Evolutionary conservation across 192 early-diverging fungal genomes (phyloP).

Genomic region (Gonapodya prolifera): DNA sequence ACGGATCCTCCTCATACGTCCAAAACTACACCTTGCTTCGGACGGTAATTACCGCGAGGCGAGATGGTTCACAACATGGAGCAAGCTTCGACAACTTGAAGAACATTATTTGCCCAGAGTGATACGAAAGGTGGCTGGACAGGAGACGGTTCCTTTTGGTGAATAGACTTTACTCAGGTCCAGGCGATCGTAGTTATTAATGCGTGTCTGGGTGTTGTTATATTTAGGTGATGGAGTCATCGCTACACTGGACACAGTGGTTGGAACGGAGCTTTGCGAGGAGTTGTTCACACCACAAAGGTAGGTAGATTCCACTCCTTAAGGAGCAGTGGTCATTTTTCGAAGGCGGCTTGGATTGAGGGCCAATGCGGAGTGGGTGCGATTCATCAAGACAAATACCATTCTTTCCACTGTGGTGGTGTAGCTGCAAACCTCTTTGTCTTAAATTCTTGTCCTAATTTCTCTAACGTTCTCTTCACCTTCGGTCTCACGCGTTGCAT

Average conservation of each 20-base stretch:
- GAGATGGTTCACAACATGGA: conserved; percentile 91
- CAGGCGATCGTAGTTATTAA: neutral
- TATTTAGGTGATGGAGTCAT: conserved; percentile 60
- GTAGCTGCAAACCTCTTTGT: too few species aligned
- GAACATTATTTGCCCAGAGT: conserved; percentile 68
- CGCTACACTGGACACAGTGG: conserved; percentile 64
- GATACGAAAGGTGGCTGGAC: conserved; percentile 67
- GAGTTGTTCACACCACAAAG: conserved; percentile 91
- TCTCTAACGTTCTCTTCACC: too few species aligned
- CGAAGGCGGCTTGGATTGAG: too few species aligned
- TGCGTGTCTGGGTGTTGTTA: neutral
- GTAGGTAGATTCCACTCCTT: conserved; percentile 15
- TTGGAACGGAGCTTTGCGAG: conserved; percentile 94
- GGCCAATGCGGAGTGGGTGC: too few species aligned
- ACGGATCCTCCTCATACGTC: conserved; percentile 82
- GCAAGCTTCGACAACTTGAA: conserved; percentile 45
- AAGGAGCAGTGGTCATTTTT: too few species aligned
- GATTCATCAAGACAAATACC: neutral
- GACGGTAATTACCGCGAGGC: conserved; percentile 97
- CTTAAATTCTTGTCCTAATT: too few species aligned
- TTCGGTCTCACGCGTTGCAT: too few species aligned
- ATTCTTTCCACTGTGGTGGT: neutral
- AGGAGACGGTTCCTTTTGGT: conserved; percentile 73
- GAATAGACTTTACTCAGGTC: neutral
- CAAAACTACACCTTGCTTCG: conserved; percentile 92